phyloP scores from a whole-genome alignment of 257 asterid genomes.

The Ligustrum vulgare region DNA sequence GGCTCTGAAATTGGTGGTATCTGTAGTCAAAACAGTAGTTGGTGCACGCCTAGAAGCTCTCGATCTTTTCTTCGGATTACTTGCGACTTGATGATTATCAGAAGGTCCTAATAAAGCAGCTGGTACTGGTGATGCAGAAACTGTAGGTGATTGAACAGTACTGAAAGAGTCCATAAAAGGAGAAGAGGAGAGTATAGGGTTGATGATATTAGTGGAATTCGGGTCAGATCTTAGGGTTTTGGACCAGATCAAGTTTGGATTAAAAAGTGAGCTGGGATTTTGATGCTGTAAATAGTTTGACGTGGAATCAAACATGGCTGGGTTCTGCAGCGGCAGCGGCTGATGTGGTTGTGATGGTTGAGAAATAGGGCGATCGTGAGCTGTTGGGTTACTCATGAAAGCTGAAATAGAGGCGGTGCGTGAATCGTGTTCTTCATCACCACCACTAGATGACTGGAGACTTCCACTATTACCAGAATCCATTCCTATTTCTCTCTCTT shows the following conservation, averaged over 20 bases:
- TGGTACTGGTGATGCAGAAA: not conserved
- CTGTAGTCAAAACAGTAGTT: slow-evolving; percentile 80
- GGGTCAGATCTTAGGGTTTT: slow-evolving; percentile 42
- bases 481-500: slow-evolving; percentile 27
- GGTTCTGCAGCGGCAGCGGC: slow-evolving; percentile 13
- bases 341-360: slow-evolving; percentile 22
- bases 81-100: slow-evolving; percentile 24
- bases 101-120: not conserved
- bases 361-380: slow-evolving; percentile 24
- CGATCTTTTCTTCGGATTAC: slow-evolving; percentile 74
- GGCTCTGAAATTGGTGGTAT: slow-evolving; percentile 80
- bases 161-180: slow-evolving; percentile 6
- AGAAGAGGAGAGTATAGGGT: slow-evolving; percentile 26
- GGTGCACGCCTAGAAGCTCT: slow-evolving; percentile 90
- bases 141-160: slow-evolving; percentile 6
- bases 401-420: slow-evolving; percentile 43
- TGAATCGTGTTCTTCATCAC: slow-evolving; percentile 71
- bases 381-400: slow-evolving; percentile 19
- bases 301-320: slow-evolving; percentile 41
- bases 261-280: slow-evolving; percentile 18
- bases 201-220: slow-evolving; percentile 19
- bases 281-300: slow-evolving; percentile 40
- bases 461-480: slow-evolving; percentile 76
- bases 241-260: slow-evolving; percentile 40
- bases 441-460: slow-evolving; percentile 67